Base-by-base conservation (phyloP, 2,329 filamentous ascomycete species). In the Stagonosporopsis tanaceti region DNA sequence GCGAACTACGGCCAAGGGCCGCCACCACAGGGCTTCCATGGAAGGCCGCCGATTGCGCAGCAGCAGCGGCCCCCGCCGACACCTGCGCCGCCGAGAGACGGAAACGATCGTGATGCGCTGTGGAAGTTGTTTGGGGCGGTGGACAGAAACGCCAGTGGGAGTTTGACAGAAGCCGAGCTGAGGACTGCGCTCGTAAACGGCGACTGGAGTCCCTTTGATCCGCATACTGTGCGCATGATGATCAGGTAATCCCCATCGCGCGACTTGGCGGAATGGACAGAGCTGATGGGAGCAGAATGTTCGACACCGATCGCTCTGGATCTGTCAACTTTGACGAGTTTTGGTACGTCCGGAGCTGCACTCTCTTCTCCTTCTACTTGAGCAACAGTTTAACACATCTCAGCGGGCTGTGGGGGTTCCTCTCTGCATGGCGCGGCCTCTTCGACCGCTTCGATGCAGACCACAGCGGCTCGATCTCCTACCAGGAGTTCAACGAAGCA, bases 171-270 rank as follows among this genome's bases (percentile, higher is more conserved):
- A 78, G 84, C 84, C 48, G 94, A 98, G 77, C 88, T 99, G 39
- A 89, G 91, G 9, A 89, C 91, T 1, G 95, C 95, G 20, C 87
- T 99, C 6, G 93, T 98, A 58, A 99, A 99, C 74, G 94, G 93
- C 53, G 95, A 99, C 82, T 97, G 92, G 87, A 92, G 92, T 1
- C 87, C 92, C 4, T 99, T 99, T 76, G 93, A 99, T 77, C 85
- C 88, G 4, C 91, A 97, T 69, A 99, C 95, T 1, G 93, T 98
- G 64, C 90, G 90, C 72, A 97, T 98, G 92, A 97, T 99, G 93
- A 97, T 99, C 66, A 90, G 71, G 73, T 76, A 63, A 20, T 4
- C 25, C 6, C 25, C 15, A 11, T 32, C 1, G 14, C 42, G 9
- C 32, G 38, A 9, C 15, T n/a, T 50, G 34, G 24, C 22, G 4